Base-by-base conservation (phyloP, 176 grass and related monocot species). In the Cenchrus purpureus region DNA sequence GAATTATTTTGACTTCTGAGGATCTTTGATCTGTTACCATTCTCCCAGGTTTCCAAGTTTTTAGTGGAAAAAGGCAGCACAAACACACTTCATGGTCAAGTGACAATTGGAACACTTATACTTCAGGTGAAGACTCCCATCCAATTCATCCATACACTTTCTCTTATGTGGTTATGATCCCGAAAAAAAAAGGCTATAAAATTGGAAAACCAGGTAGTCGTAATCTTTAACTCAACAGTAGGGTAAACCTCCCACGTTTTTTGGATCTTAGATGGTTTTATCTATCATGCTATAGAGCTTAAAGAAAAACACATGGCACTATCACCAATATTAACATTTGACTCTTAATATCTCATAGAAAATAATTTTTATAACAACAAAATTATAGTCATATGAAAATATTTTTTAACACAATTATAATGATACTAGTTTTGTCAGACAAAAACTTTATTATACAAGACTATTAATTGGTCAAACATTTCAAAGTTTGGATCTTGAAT, bases 51-150 rank as follows among this genome's bases (percentile, higher is more conserved):
- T 82, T 99, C 92, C 17, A 99, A 99, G 86, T 96, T 96, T 89
- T 86, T 94, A 52, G 84, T 94, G 44, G 97, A 96, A 83, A 99
- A 97, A 79, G 91, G 92, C 77, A 92, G 87, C 58, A 94, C 90
- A 68, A 94, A 95, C 87, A 85, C 92, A 3, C 97, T 99, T 91
- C 82, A 99, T 86, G 97, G 97, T 86, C 97, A 97, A 96, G 94
- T 99, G 69, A 97, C 91, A 82, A 99, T 95, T 73, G 97, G 94
- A 77, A 92, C 94, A n/a, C 79, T 97, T 46, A 94, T 92, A 76
- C 94, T 94, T 75, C 94, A 97, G 91, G 94, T 97, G 87, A 84
- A 68, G 17, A 83, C 71, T 31, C 51, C 28, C 53, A 55, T 76
- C 50, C 46, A 60, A 45, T 78, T 86, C 51, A 82, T 75, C 68